Evolutionary conservation across 2,329 filamentous ascomycete species (phyloP).

Genomic region (Colletotrichum lini): DNA sequence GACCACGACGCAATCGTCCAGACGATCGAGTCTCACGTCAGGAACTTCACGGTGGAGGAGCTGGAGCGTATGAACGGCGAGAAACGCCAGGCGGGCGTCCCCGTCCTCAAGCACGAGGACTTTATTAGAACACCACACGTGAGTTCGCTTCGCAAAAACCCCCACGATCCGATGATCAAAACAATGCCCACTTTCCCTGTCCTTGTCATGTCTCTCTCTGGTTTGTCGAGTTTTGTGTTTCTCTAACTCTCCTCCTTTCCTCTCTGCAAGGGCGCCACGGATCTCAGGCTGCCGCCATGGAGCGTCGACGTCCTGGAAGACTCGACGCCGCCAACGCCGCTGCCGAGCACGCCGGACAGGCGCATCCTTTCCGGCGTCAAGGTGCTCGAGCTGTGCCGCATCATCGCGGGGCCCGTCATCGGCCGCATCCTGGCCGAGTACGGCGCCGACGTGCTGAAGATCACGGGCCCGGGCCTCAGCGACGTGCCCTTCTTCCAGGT

Average conservation of each 20-base stretch:
- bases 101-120: conserved; percentile 71
- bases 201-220: no score
- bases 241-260: no score
- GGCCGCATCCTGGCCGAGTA: conserved; percentile 81
- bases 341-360: conserved; percentile 47
- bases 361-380: conserved; percentile 72
- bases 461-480: conserved; percentile 77
- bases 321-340: conserved; percentile 61
- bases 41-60: conserved; percentile 66
- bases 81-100: conserved; percentile 72
- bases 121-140: conserved; percentile 68
- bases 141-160: conserved; percentile 28
- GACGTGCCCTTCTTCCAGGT: conserved; percentile 82
- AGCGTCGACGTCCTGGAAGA: conserved; percentile 66
- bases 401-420: conserved; percentile 83
- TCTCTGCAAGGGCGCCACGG: conserved; percentile 59
- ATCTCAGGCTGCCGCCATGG: conserved; percentile 60
- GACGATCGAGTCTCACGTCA: conserved; percentile 72
- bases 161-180: no score
- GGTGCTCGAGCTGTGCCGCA: conserved; percentile 81
- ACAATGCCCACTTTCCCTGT: no score
- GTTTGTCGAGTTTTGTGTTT: no score
- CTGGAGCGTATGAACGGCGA: conserved; percentile 71
- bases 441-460: conserved; percentile 80
- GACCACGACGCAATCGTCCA: conserved; percentile 72